Conservation (phyloP, 495 filamentous ascomycete genomes). For the Penicillium coprophilum region DNA sequence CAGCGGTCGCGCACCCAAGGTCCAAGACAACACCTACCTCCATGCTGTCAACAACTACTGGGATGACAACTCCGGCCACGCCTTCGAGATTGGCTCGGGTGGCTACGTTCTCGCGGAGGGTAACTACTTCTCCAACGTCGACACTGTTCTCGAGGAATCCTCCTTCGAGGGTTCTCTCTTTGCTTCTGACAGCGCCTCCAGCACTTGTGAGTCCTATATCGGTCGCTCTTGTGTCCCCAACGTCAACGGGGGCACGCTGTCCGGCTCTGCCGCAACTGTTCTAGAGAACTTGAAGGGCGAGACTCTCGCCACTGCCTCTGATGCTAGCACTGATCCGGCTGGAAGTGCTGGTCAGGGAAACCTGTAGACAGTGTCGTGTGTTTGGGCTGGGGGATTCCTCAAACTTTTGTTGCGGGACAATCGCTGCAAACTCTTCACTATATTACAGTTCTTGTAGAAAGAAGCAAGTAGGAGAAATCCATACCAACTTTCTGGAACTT, state of each 20-base stretch:
- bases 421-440: not conserved
- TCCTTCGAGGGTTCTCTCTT: constrained; percentile 4
- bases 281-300: constrained; percentile 8
- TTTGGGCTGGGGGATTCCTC: not conserved
- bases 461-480: too few relatives aligned
- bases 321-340: constrained; percentile 13
- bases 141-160: not conserved
- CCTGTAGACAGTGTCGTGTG: constrained; percentile 2
- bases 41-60: constrained; percentile 61
- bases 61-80: constrained; percentile 52
- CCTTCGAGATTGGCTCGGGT: constrained; percentile 16
- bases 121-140: constrained; percentile 11
- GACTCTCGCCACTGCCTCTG: constrained; percentile 2
- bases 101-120: constrained; percentile 11
- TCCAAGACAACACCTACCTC: constrained; percentile 43
- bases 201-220: constrained; percentile 3
- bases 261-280: constrained; percentile 5
- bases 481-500: too few relatives aligned
- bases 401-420: not conserved
- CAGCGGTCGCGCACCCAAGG: constrained; percentile 43
- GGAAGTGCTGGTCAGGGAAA: constrained; percentile 14
- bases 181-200: not conserved
- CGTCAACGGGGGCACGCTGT: constrained; percentile 1
- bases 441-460: too few relatives aligned
- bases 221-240: constrained; percentile 14